Evolutionary conservation across 163 green algal genomes (phyloP).

Genomic region (Prototheca wickerhamii): DNA sequence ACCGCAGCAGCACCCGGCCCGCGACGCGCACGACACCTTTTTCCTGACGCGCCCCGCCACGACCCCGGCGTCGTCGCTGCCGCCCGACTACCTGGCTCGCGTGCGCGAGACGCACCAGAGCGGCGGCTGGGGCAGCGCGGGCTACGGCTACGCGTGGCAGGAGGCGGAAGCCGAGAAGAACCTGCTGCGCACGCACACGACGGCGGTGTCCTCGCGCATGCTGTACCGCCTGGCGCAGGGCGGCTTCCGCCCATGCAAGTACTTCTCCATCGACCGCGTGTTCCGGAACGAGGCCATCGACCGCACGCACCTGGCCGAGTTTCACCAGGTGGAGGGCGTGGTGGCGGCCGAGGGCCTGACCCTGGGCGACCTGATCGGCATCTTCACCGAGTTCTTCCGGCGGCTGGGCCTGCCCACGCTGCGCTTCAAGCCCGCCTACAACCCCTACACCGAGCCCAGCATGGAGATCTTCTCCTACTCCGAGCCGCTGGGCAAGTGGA

Average conservation of each 20-base stretch:
- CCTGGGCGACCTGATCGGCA: conserved; percentile 89
- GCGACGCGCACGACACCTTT: conserved; percentile 99
- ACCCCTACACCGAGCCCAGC: conserved; percentile 97
- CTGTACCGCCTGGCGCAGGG: conserved; percentile 78
- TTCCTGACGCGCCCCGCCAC: conserved; percentile 83
- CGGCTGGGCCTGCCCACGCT: conserved; percentile 85
- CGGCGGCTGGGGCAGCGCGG: conserved; percentile 80
- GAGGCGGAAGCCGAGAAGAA: conserved; percentile 95
- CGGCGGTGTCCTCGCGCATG: conserved; percentile 93
- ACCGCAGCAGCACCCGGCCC: conserved; percentile 94
- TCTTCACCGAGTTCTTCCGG: conserved; percentile 85
- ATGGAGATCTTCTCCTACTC: conserved; percentile 99
- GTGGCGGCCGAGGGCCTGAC: conserved; percentile 88
- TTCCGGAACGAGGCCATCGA: conserved; percentile 98
- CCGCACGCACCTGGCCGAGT: conserved; percentile 96
- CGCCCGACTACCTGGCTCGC: conserved; percentile 77
- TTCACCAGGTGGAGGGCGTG: conserved; percentile 93
- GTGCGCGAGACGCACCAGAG: conserved; percentile 83
- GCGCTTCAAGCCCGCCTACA: conserved; percentile 99
- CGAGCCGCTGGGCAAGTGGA: conserved; percentile 84
- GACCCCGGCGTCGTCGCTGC: conserved; percentile 48
- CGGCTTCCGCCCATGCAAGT: conserved; percentile 82
- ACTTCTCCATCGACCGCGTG: conserved; percentile 98
- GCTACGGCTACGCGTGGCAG: conserved; percentile 95
- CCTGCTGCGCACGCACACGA: conserved; percentile 97